Conservation (phyloP, 257 asterid genomes). For the Lycium barbarum region DNA sequence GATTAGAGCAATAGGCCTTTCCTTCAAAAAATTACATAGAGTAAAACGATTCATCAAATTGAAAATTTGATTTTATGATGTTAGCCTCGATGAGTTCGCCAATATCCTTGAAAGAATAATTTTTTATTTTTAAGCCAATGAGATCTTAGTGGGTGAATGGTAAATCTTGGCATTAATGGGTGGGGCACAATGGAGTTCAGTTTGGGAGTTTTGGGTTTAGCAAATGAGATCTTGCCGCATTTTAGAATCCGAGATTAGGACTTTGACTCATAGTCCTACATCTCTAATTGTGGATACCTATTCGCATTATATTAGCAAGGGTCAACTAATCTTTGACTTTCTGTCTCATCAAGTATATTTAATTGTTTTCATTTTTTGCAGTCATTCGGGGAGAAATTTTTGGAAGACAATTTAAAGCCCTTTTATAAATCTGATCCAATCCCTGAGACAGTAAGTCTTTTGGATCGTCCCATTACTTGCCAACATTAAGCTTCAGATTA, state of each 20-base stretch:
- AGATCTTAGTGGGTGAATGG: slow-evolving; percentile 16
- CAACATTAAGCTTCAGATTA: slow-evolving; percentile 11
- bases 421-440: slow-evolving; percentile 92
- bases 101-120: not conserved
- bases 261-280: not conserved
- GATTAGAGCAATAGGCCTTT: slow-evolving; percentile 13
- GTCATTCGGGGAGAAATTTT: slow-evolving; percentile 84
- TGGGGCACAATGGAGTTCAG: not conserved
- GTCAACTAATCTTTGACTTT: not conserved
- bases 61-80: slow-evolving; percentile 15
- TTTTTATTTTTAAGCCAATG: not conserved
- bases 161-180: not conserved
- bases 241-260: not conserved
- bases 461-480: not conserved
- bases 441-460: slow-evolving; percentile 68
- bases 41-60: slow-evolving; percentile 4
- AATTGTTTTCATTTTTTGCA: slow-evolving; percentile 30
- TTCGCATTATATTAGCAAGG: not conserved
- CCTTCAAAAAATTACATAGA: not conserved
- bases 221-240: not conserved
- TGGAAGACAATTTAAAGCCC: slow-evolving; percentile 81
- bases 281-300: not conserved
- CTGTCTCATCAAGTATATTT: not conserved
- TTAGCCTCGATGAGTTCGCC: not conserved
- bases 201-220: not conserved